Percentiles rank a stretch among this genome's conserved stretches.
Conservation (phyloP, 2,329 filamentous ascomycete species). For the Sclerotinia nivalis region DNA sequence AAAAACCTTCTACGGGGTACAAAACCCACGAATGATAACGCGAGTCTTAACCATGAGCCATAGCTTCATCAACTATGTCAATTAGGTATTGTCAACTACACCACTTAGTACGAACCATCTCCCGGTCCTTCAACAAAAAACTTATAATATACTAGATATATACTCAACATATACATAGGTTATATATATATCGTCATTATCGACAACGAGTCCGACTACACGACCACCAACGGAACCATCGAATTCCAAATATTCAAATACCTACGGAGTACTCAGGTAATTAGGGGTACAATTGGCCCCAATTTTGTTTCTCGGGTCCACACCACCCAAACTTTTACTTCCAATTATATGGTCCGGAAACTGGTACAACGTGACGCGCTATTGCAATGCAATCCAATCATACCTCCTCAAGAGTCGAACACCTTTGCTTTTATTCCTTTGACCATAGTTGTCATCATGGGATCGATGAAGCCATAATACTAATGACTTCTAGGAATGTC, state of each 20-base stretch:
- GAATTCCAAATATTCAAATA: background rate
- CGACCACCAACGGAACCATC: background rate
- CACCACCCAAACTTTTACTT: background rate
- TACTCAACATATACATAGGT: background rate
- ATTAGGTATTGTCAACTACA: background rate
- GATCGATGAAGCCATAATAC: background rate
- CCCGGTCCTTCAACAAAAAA: too few relatives aligned
- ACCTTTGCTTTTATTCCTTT: background rate
- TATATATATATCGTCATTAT: background rate
- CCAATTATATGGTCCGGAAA: background rate
- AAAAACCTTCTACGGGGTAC: background rate
- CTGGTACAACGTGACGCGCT: background rate
- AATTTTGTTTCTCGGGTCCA: background rate
- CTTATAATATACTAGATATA: background rate
- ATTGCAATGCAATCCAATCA: background rate
- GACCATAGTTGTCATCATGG: background rate
- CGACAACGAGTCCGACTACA: background rate
- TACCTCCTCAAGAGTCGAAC: background rate
- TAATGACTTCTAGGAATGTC: too few relatives aligned
- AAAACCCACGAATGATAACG: background rate
- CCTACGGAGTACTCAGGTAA: background rate
- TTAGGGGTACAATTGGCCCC: conserved; percentile 7
- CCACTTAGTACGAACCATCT: too few relatives aligned
- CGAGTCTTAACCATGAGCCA: background rate
- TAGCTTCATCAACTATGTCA: background rate